Evolutionary conservation across 352 stramenopile genomes (phyloP).

Genomic region (Globisporangium spiculum): DNA sequence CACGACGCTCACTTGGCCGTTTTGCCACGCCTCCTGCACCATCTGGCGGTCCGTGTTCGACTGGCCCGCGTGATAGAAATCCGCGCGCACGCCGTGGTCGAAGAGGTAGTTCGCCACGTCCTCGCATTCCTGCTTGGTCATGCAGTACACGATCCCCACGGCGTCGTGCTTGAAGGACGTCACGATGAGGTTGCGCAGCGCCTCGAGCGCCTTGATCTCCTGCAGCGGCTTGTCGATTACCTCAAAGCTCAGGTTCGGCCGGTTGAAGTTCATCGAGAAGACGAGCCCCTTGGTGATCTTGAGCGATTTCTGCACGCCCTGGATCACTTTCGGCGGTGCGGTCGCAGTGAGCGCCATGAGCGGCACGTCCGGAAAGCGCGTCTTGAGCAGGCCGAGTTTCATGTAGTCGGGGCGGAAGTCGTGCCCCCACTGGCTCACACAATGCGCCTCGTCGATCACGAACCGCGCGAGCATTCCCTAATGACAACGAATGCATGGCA

Average conservation of each 20-base stretch:
- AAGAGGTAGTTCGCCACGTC: conserved; percentile 90
- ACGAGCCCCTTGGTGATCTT: conserved; percentile 75
- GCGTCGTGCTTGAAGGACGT: conserved; percentile 41
- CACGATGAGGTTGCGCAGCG: conserved; percentile 49
- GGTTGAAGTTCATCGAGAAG: conserved; percentile 92
- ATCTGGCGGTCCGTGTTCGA: conserved; percentile 74
- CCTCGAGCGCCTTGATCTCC: conserved; percentile 48
- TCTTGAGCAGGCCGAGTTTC: conserved; percentile 89
- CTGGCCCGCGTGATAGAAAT: conserved; percentile 92
- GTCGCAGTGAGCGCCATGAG: conserved; percentile 93
- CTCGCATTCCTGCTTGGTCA: conserved; percentile 92
- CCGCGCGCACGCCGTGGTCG: conserved; percentile 78
- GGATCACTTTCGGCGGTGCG: conserved; percentile 82
- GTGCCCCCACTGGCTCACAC: conserved; percentile 88
- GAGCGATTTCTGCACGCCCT: conserved; percentile 71
- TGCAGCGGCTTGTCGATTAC: conserved; percentile 68
- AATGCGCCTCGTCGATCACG: conserved; percentile 94
- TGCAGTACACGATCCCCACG: conserved; percentile 94
- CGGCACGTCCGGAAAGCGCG: conserved; percentile 88
- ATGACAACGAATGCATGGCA: not conserved
- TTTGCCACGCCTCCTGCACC: conserved; percentile 76
- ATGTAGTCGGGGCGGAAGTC: conserved; percentile 92
- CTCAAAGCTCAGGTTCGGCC: conserved; percentile 92
- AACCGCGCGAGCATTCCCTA: conserved; percentile 88
- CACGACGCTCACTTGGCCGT: conserved; percentile 84